Evolutionary conservation across 2,329 filamentous ascomycete genomes (phyloP).

Genomic region (Phyllosticta citrichinensis): DNA sequence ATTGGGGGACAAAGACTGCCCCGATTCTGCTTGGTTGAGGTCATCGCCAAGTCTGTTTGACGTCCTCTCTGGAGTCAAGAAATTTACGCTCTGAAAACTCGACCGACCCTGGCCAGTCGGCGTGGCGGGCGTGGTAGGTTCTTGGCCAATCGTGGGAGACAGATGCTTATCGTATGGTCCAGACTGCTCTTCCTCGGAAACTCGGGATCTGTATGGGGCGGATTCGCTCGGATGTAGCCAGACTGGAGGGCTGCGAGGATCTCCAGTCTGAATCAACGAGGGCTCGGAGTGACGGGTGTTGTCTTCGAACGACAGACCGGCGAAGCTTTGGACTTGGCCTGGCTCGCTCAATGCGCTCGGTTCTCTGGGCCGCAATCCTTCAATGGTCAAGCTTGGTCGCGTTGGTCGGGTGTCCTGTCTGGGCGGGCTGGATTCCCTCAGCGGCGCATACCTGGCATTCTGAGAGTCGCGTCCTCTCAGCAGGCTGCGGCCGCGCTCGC

Average conservation of each 20-base stretch:
- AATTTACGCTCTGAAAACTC: slow-evolving; percentile 45
- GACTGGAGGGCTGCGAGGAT: slow-evolving; percentile 33
- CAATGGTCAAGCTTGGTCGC: slow-evolving; percentile 26
- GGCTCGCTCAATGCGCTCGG: slow-evolving; percentile 26
- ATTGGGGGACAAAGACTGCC: slow-evolving; percentile 25
- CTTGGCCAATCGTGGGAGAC: slow-evolving; percentile 41
- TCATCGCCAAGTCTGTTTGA: slow-evolving; percentile 49
- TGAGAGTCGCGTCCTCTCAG: slow-evolving; percentile 33
- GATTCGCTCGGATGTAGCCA: slow-evolving; percentile 13
- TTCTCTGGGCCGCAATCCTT: slow-evolving; percentile 23
- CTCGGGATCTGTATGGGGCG: slow-evolving; percentile 18
- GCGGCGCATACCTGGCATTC: slow-evolving; percentile 42
- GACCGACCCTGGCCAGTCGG: slow-evolving; percentile 34
- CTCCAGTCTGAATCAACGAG: slow-evolving; percentile 28
- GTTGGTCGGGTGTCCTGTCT: slow-evolving; percentile 20
- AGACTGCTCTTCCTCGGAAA: slow-evolving; percentile 24
- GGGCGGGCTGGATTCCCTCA: slow-evolving; percentile 39
- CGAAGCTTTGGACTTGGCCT: slow-evolving; percentile 38
- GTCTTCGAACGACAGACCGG: slow-evolving; percentile 35
- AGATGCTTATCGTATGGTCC: slow-evolving; percentile 24
- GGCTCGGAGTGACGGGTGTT: slow-evolving; percentile 18
- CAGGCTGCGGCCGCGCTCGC: slow-evolving; percentile 39
- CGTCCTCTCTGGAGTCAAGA: slow-evolving; percentile 34
- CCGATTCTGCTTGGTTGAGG: slow-evolving; percentile 50
- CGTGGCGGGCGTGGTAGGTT: slow-evolving; percentile 28